Conservation (phyloP, 148 eudicot genomes). For the Hydrangea macrophylla region DNA sequence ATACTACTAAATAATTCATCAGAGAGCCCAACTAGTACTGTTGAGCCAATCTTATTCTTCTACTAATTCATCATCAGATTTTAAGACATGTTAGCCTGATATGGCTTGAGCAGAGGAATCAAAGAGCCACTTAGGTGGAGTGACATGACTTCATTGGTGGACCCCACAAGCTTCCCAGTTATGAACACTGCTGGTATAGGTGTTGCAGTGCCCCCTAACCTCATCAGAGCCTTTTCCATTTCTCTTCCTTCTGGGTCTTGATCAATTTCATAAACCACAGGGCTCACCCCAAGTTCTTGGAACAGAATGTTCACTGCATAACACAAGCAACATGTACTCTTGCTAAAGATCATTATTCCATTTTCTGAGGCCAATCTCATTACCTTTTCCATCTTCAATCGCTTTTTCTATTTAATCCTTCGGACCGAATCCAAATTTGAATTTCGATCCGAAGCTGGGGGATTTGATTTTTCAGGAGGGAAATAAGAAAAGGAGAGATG, state of each 20-base stretch:
- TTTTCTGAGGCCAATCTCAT: constrained; percentile 55
- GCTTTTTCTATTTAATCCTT: too few relatives aligned
- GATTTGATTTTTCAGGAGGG: background rate
- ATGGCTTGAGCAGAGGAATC: constrained; percentile 53
- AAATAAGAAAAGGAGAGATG: background rate
- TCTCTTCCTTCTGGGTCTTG: constrained; percentile 64
- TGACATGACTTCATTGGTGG: constrained; percentile 95
- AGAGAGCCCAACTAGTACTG: constrained; percentile 8
- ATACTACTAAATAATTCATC: constrained; percentile 1
- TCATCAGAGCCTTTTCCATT: constrained; percentile 67
- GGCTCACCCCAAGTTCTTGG: constrained; percentile 56
- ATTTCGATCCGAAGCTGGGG: background rate
- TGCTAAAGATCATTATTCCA: constrained; percentile 78
- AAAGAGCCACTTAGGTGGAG: constrained; percentile 77
- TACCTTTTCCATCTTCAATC: constrained; percentile 62
- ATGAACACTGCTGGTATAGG: constrained; percentile 78
- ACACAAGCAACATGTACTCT: constrained; percentile 78
- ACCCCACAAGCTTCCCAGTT: constrained; percentile 64
- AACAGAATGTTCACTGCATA: constrained; percentile 77
- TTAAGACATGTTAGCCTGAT: constrained; percentile 24
- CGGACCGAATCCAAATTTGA: background rate
- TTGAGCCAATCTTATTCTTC: constrained; percentile 17
- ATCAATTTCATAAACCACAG: constrained; percentile 54
- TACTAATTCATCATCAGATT: background rate
- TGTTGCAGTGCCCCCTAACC: constrained; percentile 50